A percentile compares a stretch with the other conserved stretches of the same genome.
Conservation (phyloP, 2,329 filamentous ascomycete species). For the Monosporascus ibericus region DNA sequence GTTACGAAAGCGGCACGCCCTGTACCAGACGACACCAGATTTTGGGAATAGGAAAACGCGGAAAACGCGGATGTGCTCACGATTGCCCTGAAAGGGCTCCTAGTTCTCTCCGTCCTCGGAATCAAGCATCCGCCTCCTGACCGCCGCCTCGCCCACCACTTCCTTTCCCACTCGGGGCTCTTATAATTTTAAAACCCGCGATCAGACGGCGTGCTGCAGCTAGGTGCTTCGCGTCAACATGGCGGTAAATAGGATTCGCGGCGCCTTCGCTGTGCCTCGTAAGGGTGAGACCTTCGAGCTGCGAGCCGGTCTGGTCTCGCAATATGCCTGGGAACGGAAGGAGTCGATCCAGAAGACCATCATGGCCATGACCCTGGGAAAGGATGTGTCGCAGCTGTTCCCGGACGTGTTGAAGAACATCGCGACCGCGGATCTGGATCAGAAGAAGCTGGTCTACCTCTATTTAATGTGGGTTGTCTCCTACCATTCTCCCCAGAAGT, state of each 20-base stretch:
- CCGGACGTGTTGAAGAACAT: conserved; percentile 99
- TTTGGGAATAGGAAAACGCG: conserved; percentile 3
- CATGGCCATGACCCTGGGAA: conserved; percentile 99
- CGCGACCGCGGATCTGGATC: conserved; percentile 86
- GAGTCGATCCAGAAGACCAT: conserved; percentile 99
- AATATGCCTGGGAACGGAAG: conserved; percentile 98
- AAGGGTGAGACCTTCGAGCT: conserved; percentile 99
- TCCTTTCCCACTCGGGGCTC: too few relatives aligned
- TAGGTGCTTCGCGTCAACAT: conserved; percentile 41
- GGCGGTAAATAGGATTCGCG: conserved; percentile 94
- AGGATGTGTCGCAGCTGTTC: conserved; percentile 95
- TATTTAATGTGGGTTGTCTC: conserved; percentile 74
- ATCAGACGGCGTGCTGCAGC: too few relatives aligned
- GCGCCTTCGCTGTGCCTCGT: conserved; percentile 84
- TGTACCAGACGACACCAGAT: background rate
- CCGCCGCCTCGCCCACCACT: background rate
- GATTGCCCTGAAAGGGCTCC: conserved; percentile 23
- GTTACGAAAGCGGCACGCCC: too few relatives aligned
- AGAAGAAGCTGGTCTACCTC: conserved; percentile 98
- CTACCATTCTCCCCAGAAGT: background rate
- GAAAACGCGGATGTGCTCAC: conserved; percentile 13
- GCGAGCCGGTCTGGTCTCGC: conserved; percentile 89
- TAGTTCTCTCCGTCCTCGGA: conserved; percentile 6
- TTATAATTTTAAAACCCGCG: conserved; percentile 9
- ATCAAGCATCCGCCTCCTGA: conserved; percentile 1